Evolutionary conservation across 2,329 filamentous ascomycete genomes (phyloP).

Genomic region (Harringtonia lauricola): DNA sequence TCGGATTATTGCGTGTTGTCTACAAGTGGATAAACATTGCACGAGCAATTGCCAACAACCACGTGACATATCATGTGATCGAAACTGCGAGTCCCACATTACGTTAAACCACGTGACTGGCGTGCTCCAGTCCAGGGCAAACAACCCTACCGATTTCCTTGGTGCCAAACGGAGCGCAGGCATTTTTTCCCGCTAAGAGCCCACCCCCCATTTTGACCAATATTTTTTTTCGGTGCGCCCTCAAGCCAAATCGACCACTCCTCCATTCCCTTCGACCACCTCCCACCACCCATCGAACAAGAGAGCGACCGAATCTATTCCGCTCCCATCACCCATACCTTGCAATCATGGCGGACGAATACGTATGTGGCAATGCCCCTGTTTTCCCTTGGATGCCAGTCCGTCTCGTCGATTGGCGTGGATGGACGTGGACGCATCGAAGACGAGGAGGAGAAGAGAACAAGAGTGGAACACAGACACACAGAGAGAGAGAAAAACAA

Average conservation of each 20-base stretch:
- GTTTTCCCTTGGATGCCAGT: not conserved
- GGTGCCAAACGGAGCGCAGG: too few species aligned
- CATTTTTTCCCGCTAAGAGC: conserved; percentile 4
- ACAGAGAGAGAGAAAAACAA: too few species aligned
- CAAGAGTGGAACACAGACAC: not conserved
- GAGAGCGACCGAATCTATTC: conserved; percentile 19
- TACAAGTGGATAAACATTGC: too few species aligned
- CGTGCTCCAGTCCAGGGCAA: conserved; percentile 5
- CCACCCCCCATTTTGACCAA: conserved; percentile 2
- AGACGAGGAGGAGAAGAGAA: not conserved
- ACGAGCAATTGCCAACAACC: too few species aligned
- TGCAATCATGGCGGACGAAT: conserved; percentile 66
- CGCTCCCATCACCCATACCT: conserved; percentile 15
- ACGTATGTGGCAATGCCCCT: conserved; percentile 14
- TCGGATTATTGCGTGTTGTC: too few species aligned
- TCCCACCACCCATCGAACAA: conserved; percentile 16
- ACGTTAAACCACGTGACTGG: not conserved
- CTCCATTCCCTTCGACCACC: conserved; percentile 13
- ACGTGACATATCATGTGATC: too few species aligned
- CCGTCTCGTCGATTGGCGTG: conserved; percentile 3
- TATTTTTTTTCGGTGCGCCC: conserved; percentile 3
- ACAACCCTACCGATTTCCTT: conserved; percentile 7
- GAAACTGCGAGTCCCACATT: not conserved
- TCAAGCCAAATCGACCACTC: not conserved
- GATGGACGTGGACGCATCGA: too few species aligned